Evolutionary conservation across 352 stramenopile species (phyloP).

Genomic region (Phytophthora megakarya): DNA sequence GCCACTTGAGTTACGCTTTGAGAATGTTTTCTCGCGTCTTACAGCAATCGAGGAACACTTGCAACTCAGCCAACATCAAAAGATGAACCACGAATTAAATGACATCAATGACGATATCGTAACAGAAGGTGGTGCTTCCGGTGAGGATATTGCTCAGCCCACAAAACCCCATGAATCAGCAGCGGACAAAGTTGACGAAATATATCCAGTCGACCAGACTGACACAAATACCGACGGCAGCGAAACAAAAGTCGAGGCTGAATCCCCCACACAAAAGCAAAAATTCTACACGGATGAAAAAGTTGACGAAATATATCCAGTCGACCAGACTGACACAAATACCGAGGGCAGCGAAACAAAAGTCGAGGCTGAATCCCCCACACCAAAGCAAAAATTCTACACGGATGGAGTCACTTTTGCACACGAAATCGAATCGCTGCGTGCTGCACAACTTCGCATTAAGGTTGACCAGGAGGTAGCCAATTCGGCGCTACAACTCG

Average conservation of each 20-base stretch:
- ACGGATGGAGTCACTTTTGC: slow-evolving; percentile 35
- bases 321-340: background rate
- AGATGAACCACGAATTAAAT: background rate
- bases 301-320: too few species aligned
- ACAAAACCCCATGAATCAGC: background rate
- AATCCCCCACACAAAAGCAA: slow-evolving; percentile 1
- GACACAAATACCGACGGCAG: background rate
- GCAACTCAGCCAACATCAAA: slow-evolving; percentile 2
- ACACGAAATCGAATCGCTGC: slow-evolving; percentile 59
- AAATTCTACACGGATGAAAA: slow-evolving; percentile 29
- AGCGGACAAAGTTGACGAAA: background rate
- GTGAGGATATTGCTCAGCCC: background rate
- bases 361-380: background rate
- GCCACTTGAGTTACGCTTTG: slow-evolving; percentile 55
- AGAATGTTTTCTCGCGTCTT: slow-evolving; percentile 53
- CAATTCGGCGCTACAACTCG: slow-evolving; percentile 44
- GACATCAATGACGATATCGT: background rate
- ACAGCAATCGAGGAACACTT: slow-evolving; percentile 45
- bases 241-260: background rate
- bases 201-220: background rate
- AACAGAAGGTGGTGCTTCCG: background rate
- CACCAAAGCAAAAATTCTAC: slow-evolving; percentile 17
- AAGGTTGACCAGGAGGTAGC: slow-evolving; percentile 65
- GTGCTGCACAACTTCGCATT: slow-evolving; percentile 56
- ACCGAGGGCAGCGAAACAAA: background rate